Base-by-base conservation (phyloP, 306 rosid genomes). In the Dryas drummondii region DNA sequence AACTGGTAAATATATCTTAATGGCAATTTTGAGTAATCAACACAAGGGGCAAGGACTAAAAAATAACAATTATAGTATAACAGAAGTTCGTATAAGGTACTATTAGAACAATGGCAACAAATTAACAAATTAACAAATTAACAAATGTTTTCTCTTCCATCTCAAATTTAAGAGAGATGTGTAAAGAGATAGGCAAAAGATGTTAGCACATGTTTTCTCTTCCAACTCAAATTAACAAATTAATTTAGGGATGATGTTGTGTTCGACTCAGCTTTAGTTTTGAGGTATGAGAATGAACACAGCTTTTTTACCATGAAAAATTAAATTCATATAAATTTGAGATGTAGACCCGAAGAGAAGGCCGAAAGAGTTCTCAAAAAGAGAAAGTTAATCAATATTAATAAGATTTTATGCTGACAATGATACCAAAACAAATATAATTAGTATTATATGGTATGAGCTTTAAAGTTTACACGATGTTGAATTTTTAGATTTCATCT, bases 21-120 rank as follows among this genome's bases (percentile, higher is more conserved):
- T 22, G 70, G 61, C 48, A 41, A 14, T 48, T 16, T 22, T 71
- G 50, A 54, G 59, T 65, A 13, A n/a, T 68, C 73, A 50, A 69
- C 57, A 53, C 56, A 62, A 10, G 71, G 66, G 50, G 58, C 0
- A 62, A 58, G 46, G 76, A 46, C 6, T 26, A 72, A 3, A 58
- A 27, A 16, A 27, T 7, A 46, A 16, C 17, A 40, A 42, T 46
- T 72, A 72, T 27, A 47, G 26, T 8, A 16, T 3, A 42, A 17
- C 22, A 22, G 22, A 22, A 22, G 22, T 22, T 22, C 22, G 22
- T 22, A 22, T 22, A 22, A 22, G 22, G 22, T 22, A 22, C 22
- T 22, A 22, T 22, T 22, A 22, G 22, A 0, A 22, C 22, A 22
- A 22, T 22, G 0, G 0, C 22, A 22, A 22, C 22, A 22, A 19